Evolutionary conservation across 176 grass and related monocot genomes (phyloP).

Genomic region (Pontederia crassipes): DNA sequence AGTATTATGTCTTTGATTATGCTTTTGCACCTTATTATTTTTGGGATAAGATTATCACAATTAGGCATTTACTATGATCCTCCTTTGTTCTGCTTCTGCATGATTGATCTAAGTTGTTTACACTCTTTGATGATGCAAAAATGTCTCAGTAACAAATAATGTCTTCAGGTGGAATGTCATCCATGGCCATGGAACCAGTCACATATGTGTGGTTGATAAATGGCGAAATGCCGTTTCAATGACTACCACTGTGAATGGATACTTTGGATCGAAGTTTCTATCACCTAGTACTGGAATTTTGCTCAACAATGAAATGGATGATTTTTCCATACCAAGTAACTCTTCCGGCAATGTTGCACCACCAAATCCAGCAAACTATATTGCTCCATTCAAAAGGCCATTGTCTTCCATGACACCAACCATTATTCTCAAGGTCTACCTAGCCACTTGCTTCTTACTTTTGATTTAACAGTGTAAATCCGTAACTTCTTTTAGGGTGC

Average conservation of each 20-base stretch:
- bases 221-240: constrained; percentile 80
- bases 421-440: constrained; percentile 53
- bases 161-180: constrained; percentile 74
- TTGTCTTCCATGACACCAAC: constrained; percentile 79
- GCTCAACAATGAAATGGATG: constrained; percentile 98
- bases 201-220: constrained; percentile 57
- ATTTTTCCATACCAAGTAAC: constrained; percentile 71
- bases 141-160: background rate
- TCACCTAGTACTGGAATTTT: constrained; percentile 69
- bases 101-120: background rate
- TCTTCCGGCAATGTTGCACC: constrained; percentile 30
- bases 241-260: constrained; percentile 67
- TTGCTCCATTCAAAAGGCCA: constrained; percentile 68
- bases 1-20: no score
- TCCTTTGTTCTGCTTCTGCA: no score
- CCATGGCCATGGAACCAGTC: constrained; percentile 80
- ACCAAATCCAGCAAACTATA: constrained; percentile 66
- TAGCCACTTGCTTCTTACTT: no score
- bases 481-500: no score
- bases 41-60: no score
- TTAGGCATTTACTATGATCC: no score
- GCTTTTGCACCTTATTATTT: no score
- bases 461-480: no score
- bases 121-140: no score
- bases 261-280: constrained; percentile 72